A percentile compares a stretch with the other conserved stretches of the same genome.
phyloP scores from a whole-genome alignment of 139 green algal species.

The Zygnema cylindricum region DNA sequence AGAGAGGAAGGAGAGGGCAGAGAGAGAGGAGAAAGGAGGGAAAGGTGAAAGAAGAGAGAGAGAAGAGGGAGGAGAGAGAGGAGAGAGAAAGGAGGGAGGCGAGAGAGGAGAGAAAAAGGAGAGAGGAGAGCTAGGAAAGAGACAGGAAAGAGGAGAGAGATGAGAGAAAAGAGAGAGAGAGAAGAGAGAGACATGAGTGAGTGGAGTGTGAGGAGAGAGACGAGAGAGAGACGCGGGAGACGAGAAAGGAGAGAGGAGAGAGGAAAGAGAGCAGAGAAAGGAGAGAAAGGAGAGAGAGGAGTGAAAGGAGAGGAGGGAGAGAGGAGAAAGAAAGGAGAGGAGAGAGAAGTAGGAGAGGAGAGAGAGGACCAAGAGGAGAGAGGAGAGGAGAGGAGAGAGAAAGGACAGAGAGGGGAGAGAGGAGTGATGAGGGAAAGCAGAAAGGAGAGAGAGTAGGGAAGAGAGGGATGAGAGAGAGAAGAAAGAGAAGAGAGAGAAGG shows the following conservation, averaged over 20 bases:
- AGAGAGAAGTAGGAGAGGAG: not conserved
- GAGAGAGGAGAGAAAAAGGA: no score
- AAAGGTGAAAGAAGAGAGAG: no score
- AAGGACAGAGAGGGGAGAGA: no score
- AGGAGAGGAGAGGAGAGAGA: not conserved
- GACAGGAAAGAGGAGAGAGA: not conserved
- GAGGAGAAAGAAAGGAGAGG: not conserved
- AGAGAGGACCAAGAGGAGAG: not conserved
- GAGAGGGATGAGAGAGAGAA: not conserved
- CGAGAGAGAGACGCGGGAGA: not conserved
- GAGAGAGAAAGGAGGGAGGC: no score
- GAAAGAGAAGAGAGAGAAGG: not conserved
- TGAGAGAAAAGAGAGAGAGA: not conserved
- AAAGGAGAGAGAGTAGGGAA: not conserved
- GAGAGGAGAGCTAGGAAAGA: no score
- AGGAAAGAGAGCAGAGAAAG: not conserved
- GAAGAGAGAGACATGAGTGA: not conserved
- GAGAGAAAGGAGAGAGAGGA: not conserved
- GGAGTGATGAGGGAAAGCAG: no score
- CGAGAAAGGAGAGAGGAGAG: not conserved
- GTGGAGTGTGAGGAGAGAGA: not conserved
- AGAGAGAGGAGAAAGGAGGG: no score
- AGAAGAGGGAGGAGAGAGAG: no score
- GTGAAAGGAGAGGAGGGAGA: not conserved
- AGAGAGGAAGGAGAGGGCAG: no score